phyloP scores from a whole-genome alignment of 2,329 filamentous ascomycete genomes.

The Fusarium tjaetaba region DNA sequence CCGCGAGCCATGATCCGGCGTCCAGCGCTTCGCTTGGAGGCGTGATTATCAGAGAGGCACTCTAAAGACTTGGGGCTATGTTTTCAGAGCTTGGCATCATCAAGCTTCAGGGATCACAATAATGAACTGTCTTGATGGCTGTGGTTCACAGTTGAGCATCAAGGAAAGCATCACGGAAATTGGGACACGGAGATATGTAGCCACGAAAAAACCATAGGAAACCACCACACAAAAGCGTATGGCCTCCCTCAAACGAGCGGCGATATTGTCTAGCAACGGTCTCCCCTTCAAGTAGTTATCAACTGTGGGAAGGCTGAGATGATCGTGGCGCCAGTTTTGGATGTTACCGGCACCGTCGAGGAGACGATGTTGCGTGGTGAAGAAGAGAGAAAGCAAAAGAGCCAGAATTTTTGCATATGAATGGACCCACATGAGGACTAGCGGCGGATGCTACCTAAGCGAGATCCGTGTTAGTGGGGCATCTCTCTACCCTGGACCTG shows the following conservation, averaged over 20 bases:
- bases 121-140: not conserved
- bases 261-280: constrained; percentile 51
- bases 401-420: constrained; percentile 20
- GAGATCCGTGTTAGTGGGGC: not conserved
- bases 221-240: constrained; percentile 52
- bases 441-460: constrained; percentile 19
- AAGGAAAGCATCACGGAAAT: not conserved
- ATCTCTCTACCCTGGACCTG: not conserved
- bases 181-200: constrained; percentile 45
- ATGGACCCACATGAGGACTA: constrained; percentile 4
- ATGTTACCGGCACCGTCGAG: constrained; percentile 38
- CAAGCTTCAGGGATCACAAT: not conserved
- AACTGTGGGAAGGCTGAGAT: constrained; percentile 39
- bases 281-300: constrained; percentile 30
- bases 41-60: not conserved
- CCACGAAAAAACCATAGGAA: constrained; percentile 56
- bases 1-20: not conserved
- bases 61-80: not conserved
- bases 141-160: not conserved
- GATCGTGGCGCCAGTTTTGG: constrained; percentile 40
- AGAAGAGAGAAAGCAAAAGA: constrained; percentile 20
- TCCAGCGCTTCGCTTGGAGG: not conserved
- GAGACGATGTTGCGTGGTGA: constrained; percentile 48
- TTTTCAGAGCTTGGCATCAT: not conserved
- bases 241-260: constrained; percentile 58